These are phyloP conservation scores for Pythium aquatile DNA, from an alignment of 352 stramenopile genomes.

Conservation along the genomic window DNA sequence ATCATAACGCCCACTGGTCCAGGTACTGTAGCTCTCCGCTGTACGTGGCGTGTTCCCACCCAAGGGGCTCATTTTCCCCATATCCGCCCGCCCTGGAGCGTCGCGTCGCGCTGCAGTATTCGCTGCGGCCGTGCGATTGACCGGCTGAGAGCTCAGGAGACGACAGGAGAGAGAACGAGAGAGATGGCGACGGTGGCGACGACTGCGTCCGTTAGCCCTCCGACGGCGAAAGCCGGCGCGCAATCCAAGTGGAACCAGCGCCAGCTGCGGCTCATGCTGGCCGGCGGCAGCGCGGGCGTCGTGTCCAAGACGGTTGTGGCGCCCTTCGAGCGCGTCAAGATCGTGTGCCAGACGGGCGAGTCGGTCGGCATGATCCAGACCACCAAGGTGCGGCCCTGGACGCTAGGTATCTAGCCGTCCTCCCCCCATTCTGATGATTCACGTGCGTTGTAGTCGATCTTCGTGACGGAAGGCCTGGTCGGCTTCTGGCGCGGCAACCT, in stretches of 20 bases:
- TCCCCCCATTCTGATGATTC: not conserved
- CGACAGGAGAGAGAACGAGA: not conserved
- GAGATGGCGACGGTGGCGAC: not conserved
- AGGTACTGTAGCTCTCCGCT: not conserved
- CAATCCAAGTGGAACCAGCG: slow-evolving; percentile 50
- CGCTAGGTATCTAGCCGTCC: too few relatives aligned
- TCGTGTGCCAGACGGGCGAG: slow-evolving; percentile 78
- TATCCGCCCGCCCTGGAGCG: not conserved
- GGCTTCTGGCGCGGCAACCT: slow-evolving; percentile 80
- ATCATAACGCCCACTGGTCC: slow-evolving; percentile 1
- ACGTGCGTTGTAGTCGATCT: slow-evolving; percentile 38
- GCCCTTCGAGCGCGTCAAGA: slow-evolving; percentile 84
- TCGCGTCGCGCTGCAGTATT: slow-evolving; percentile 20
- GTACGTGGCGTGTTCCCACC: not conserved
- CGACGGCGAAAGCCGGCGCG: not conserved
- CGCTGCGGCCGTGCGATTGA: slow-evolving; percentile 15
- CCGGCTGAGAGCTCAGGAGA: not conserved
- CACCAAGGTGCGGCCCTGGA: slow-evolving; percentile 28
- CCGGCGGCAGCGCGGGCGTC: slow-evolving; percentile 68
- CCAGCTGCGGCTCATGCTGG: slow-evolving; percentile 68
- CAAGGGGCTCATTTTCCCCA: not conserved
- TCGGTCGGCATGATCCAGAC: slow-evolving; percentile 76
- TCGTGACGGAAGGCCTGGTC: slow-evolving; percentile 46
- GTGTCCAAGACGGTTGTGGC: slow-evolving; percentile 81
- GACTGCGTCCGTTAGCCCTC: not conserved